phyloP scores from a whole-genome alignment of 306 rosid species.

The Lablab purpureus region DNA sequence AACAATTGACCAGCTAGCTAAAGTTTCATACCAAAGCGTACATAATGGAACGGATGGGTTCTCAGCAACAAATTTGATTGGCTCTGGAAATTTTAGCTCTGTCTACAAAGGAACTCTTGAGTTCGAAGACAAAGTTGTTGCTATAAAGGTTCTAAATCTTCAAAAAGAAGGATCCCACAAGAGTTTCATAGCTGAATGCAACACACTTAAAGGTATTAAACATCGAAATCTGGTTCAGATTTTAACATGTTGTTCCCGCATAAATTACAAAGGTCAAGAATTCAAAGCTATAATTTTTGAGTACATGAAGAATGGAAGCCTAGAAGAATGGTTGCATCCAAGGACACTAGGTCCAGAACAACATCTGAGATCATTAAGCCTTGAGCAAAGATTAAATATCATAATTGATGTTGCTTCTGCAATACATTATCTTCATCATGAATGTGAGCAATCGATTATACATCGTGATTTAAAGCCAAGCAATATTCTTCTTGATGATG shows the following conservation, averaged over 20 bases:
- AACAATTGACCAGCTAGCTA: background rate
- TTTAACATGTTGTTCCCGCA: conserved; percentile 10
- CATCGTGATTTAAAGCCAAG: background rate
- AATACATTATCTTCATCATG: conserved; percentile 1
- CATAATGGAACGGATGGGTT: no score
- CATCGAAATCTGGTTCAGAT: background rate
- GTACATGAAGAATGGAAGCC: no score
- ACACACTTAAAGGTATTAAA: no score
- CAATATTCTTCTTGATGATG: no score
- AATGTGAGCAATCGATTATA: background rate
- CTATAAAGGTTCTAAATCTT: conserved; percentile 5
- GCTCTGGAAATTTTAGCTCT: background rate
- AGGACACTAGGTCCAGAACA: background rate
- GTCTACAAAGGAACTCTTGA: background rate
- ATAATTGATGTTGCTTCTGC: background rate
- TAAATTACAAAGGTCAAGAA: conserved; percentile 12
- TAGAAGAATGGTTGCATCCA: background rate
- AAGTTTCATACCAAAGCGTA: background rate
- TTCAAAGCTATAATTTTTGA: conserved; percentile 2
- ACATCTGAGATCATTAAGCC: background rate
- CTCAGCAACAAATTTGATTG: background rate
- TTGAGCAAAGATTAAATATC: background rate
- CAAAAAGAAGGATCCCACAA: background rate
- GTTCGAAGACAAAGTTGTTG: background rate
- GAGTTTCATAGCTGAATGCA: background rate